phyloP scores from a whole-genome alignment of 1,284 basidiomycete species.

The Puccinia novopanici region DNA sequence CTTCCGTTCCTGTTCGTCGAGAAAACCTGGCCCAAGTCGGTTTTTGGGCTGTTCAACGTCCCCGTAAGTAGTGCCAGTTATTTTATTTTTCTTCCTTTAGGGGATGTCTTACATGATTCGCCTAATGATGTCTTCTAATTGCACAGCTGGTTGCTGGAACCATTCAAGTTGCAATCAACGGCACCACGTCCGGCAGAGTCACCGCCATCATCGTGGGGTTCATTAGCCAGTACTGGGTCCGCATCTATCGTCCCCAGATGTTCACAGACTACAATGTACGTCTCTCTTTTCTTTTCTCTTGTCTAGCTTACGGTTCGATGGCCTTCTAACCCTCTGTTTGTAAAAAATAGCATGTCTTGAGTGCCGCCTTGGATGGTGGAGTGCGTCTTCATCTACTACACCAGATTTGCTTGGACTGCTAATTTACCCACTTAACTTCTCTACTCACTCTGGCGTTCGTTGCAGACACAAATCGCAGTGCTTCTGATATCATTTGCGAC shows the following conservation, averaged over 20 bases:
- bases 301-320: too few relatives aligned
- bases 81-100: too few relatives aligned
- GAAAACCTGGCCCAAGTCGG: constrained; percentile 20
- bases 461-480: constrained; percentile 49
- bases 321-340: not conserved
- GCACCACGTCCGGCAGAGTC: constrained; percentile 43
- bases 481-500: constrained; percentile 46
- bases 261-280: constrained; percentile 47
- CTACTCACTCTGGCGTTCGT: not conserved
- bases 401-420: too few relatives aligned
- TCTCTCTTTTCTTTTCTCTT: not conserved
- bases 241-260: constrained; percentile 40
- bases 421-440: not conserved
- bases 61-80: constrained; percentile 7
- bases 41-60: constrained; percentile 43
- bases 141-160: constrained; percentile 47
- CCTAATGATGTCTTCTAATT: not conserved
- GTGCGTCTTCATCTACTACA: constrained; percentile 11
- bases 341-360: constrained; percentile 44
- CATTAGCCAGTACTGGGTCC: constrained; percentile 48
- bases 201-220: constrained; percentile 48
- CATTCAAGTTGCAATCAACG: constrained; percentile 51
- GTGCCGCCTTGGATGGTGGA: constrained; percentile 51
- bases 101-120: too few relatives aligned
- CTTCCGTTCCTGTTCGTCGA: constrained; percentile 41